Evolutionary conservation across 2,329 filamentous ascomycete genomes (phyloP), one percentile per base, ranked within the genome.

Genomic region (Talaromyces pinophilus): DNA sequence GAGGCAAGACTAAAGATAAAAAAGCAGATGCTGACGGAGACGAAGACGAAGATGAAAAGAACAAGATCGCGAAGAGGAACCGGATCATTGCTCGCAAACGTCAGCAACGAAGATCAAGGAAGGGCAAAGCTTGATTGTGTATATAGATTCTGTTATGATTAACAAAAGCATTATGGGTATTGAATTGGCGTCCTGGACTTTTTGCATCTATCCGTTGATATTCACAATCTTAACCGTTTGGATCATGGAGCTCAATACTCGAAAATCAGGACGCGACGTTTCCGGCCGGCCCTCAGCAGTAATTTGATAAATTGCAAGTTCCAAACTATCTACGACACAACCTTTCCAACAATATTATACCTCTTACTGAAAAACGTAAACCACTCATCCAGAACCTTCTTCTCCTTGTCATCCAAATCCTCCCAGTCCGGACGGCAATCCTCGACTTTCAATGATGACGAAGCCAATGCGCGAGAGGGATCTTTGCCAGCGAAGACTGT

Each of bases 401-500:
- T 92, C 78, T 97, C 89, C 79, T 95, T 93, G 25, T 96, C 93
- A 15, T 85, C 83, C 62, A 99, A 83, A 73, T 93, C 91, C 66
- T 90, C 84, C 91, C 92, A 98, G 61, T 97, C 90, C 1, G 95
- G 82, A 38, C 82, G 82, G 70, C 92, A 94, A 71, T 98, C 93
- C 73, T 95, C 92, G 5, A 85, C 79, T 78, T 97, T 96, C 60
- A 93, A 88, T 7, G 93, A 97, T 0, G 92, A 95, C 77, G 89
- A 89, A 11, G 88, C 95, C 1, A 99, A 86, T 6, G 93, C 95
- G 68, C 92, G 88, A n/a, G 95, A 98, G 30, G 95, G 91, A 75
- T 99, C 96, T 76, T 96, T 96, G 68, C 95, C 95, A 2, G 92
- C 91, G 76, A 99, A 99, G 22, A 97, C 95, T 99, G 71, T 40